Conservation (phyloP, 2,329 filamentous ascomycete species). For the Botrytis tulipae region DNA sequence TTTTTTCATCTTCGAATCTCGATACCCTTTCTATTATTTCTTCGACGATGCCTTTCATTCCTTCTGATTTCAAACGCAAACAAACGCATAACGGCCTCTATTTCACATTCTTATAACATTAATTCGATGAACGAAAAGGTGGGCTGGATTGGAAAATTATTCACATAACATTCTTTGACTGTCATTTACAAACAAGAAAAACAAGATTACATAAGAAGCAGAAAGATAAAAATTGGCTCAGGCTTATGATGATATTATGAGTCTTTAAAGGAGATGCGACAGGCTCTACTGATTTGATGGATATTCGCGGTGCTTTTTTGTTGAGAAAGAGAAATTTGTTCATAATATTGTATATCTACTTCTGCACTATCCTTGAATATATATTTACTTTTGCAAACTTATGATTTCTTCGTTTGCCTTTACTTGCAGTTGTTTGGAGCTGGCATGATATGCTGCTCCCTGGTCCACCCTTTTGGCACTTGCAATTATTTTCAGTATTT, state of each 20-base stretch:
- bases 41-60: constrained; percentile 7
- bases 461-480: not conserved
- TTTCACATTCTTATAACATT: constrained; percentile 11
- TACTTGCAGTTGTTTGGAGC: not conserved
- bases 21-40: constrained; percentile 29
- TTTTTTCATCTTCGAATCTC: constrained; percentile 10
- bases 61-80: constrained; percentile 19
- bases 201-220: constrained; percentile 1
- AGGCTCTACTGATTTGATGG: constrained; percentile 8
- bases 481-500: not conserved
- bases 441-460: not conserved
- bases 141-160: constrained; percentile 1
- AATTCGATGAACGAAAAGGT: constrained; percentile 7
- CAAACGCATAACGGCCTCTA: constrained; percentile 15
- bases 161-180: constrained; percentile 11
- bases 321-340: constrained; percentile 16
- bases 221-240: constrained; percentile 15
- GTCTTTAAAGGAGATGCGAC: constrained; percentile 20
- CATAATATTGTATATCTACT: constrained; percentile 34
- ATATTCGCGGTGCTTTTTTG: constrained; percentile 6
- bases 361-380: constrained; percentile 31
- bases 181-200: constrained; percentile 13
- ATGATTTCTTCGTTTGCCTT: not conserved
- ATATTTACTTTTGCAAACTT: constrained; percentile 2
- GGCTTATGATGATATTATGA: constrained; percentile 20